Evolutionary conservation across 1,139 yeast species (phyloP).

Genomic region (Wickerhamomyces sp.): DNA sequence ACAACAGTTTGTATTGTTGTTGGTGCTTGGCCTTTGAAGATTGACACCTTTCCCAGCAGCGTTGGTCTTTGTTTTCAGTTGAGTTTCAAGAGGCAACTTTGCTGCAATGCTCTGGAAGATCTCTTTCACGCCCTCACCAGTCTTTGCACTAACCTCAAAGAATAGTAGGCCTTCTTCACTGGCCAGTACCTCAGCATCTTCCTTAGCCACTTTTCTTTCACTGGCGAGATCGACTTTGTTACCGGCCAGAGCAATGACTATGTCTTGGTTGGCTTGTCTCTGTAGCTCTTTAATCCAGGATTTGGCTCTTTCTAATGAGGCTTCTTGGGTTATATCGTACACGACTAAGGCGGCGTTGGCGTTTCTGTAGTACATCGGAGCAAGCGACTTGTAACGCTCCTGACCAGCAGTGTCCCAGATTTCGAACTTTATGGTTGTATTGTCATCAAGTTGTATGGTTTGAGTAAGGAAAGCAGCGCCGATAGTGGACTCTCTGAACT

Average conservation of each 20-base stretch:
- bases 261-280: constrained; percentile 80
- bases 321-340: constrained; percentile 61
- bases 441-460: constrained; percentile 61
- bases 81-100: constrained; percentile 46
- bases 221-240: constrained; percentile 67
- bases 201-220: constrained; percentile 50
- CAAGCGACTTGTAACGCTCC: constrained; percentile 75
- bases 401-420: constrained; percentile 93
- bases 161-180: constrained; percentile 74
- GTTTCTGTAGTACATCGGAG: constrained; percentile 83
- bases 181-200: constrained; percentile 55
- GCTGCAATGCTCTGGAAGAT: constrained; percentile 82
- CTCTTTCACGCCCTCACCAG: constrained; percentile 77
- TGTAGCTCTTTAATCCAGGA: constrained; percentile 95
- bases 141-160: constrained; percentile 92
- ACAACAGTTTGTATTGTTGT: constrained; percentile 38
- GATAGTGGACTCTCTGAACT: constrained; percentile 89
- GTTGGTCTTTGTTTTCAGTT: constrained; percentile 25
- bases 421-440: constrained; percentile 66
- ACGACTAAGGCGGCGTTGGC: constrained; percentile 84
- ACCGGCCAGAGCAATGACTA: constrained; percentile 83
- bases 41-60: constrained; percentile 29
- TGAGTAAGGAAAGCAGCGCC: constrained; percentile 98
- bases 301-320: constrained; percentile 84
- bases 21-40: constrained; percentile 42